A percentile compares a stretch with the other conserved stretches of the same genome.
Conservation (phyloP, 1,284 basidiomycete species). For the Sporisorium iseilematis-ciliati region DNA sequence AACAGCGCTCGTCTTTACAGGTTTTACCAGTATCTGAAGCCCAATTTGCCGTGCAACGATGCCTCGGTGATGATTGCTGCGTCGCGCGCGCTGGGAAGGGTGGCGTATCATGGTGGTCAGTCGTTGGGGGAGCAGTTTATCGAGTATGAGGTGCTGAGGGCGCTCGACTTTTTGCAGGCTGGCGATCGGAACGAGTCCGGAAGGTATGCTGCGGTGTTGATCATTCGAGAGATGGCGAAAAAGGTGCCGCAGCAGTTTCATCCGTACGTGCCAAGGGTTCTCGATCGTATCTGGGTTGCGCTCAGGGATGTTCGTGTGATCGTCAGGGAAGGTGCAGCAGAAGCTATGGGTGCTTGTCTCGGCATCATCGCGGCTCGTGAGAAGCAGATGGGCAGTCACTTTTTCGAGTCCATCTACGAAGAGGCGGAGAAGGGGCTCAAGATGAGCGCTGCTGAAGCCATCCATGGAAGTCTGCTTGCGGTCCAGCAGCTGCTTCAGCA, state of each 20-base stretch:
- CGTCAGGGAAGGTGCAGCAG: conserved; percentile 67
- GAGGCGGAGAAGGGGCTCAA: conserved; percentile 90
- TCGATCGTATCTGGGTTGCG: conserved; percentile 69
- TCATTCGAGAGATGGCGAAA: conserved; percentile 68
- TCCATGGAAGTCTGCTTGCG: conserved; percentile 92
- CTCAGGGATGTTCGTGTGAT: conserved; percentile 65
- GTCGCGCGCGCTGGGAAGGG: conserved; percentile 84
- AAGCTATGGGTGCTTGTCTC: conserved; percentile 68
- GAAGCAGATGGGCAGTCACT: conserved; percentile 68
- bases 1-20: conserved; percentile 80
- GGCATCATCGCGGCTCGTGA: conserved; percentile 66
- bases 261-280: conserved; percentile 63
- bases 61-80: conserved; percentile 88
- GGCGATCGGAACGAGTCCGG: conserved; percentile 71
- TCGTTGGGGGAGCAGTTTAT: conserved; percentile 88
- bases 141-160: conserved; percentile 84
- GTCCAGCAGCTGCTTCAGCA: conserved; percentile 91
- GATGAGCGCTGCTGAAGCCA: conserved; percentile 82
- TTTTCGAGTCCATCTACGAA: conserved; percentile 73
- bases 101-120: conserved; percentile 82
- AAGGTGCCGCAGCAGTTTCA: conserved; percentile 69
- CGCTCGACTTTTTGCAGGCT: conserved; percentile 78
- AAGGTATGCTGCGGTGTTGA: conserved; percentile 69
- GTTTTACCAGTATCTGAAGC: conserved; percentile 91
- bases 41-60: conserved; percentile 83